Conservation (phyloP, 257 asterid species). For the Solanum arcanum region DNA sequence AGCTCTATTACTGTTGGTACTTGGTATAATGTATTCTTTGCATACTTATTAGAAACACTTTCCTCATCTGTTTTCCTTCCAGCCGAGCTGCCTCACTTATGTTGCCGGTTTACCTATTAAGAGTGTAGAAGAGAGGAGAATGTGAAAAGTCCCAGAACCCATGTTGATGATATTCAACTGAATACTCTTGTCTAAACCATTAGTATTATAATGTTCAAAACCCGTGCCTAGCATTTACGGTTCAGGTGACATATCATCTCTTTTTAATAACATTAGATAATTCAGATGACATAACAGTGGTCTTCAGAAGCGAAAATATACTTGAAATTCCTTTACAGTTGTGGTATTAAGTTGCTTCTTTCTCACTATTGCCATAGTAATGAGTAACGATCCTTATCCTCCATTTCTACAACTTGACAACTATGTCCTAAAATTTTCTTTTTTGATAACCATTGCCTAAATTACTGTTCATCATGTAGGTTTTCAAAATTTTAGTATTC, state of each 20-base stretch:
- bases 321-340: not conserved
- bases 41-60: not conserved
- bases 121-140: not conserved
- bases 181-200: not conserved
- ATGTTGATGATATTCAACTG: not conserved
- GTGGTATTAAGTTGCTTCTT: not conserved
- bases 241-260: not conserved
- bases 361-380: not conserved
- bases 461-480: not conserved
- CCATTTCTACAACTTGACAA: not conserved
- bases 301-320: not conserved
- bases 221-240: not conserved
- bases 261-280: not conserved
- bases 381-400: not conserved
- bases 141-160: not conserved
- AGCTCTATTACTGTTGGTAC: not conserved
- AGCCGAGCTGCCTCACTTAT: not conserved
- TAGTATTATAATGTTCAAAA: not conserved
- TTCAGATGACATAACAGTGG: not conserved
- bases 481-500: not conserved
- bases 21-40: not conserved
- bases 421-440: not conserved
- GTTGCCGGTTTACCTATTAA: not conserved
- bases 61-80: not conserved
- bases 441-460: not conserved